Evolutionary conservation across 1,284 basidiomycete species (phyloP).

Genomic region (Apiotrichum mycotoxinovorans): DNA sequence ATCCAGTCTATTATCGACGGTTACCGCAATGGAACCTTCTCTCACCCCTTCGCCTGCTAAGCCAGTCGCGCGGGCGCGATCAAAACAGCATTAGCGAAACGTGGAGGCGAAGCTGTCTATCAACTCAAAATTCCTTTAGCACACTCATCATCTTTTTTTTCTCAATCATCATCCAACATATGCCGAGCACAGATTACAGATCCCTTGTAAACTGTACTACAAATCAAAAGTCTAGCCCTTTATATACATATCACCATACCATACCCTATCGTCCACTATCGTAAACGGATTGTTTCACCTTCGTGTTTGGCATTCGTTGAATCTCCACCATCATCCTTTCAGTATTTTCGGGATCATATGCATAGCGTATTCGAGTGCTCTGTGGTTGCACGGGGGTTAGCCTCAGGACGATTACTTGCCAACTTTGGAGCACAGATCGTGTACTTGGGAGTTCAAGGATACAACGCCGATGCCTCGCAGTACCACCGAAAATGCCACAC

Average conservation of each 20-base stretch:
- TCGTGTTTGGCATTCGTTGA: slow-evolving; percentile 3
- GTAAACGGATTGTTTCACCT: neutral
- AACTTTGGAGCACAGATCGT: no score
- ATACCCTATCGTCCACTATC: neutral
- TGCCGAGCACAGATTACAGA: slow-evolving; percentile 2
- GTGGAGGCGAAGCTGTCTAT: no score
- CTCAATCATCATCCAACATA: neutral
- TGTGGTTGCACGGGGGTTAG: neutral
- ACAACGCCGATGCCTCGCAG: no score
- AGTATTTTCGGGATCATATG: neutral
- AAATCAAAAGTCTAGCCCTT: neutral
- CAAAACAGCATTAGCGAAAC: neutral
- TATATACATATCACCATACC: neutral
- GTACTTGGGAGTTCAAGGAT: no score
- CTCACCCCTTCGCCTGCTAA: slow-evolving; percentile 42
- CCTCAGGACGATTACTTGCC: no score
- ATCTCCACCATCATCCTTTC: neutral
- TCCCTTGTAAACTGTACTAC: slow-evolving; percentile 2
- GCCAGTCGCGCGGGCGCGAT: neutral
- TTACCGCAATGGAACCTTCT: slow-evolving; percentile 34
- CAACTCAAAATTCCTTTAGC: neutral
- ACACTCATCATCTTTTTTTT: neutral
- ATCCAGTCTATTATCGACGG: slow-evolving; percentile 37
- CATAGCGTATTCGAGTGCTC: neutral
- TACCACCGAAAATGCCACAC: no score